These are phyloP conservation scores for Brassica rapa DNA, from an alignment of 345 rosid genomes.

Conservation along the genomic window DNA sequence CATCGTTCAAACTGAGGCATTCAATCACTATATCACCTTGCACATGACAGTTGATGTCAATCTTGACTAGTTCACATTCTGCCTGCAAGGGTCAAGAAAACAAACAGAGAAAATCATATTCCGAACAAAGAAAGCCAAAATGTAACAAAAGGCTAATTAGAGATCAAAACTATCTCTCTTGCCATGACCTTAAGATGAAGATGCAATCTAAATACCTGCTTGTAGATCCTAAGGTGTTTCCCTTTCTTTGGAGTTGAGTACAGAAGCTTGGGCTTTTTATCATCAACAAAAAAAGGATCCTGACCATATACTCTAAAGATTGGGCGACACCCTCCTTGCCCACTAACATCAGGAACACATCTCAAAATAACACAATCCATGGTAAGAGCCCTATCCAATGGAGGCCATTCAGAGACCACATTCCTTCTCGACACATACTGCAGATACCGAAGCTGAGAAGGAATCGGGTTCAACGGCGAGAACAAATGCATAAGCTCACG, in stretches of 20 bases:
- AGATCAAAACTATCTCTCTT: neutral
- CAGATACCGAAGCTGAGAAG: constrained; percentile 84
- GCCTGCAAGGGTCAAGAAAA: constrained; percentile 48
- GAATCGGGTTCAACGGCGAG: constrained; percentile 80
- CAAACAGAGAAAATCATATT: neutral
- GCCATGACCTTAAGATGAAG: neutral
- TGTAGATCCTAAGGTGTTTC: constrained; percentile 60
- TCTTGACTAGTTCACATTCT: constrained; percentile 81
- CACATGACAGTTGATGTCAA: constrained; percentile 81
- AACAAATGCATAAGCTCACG: constrained; percentile 77
- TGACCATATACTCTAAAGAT: constrained; percentile 84
- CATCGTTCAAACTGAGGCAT: constrained; percentile 76
- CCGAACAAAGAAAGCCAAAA: neutral
- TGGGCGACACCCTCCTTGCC: constrained; percentile 84
- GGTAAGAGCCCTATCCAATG: constrained; percentile 81
- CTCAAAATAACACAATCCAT: constrained; percentile 87
- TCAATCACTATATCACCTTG: constrained; percentile 95
- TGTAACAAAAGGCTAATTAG: too few relatives aligned
- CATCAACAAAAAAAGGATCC: constrained; percentile 67
- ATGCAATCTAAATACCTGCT: constrained; percentile 58
- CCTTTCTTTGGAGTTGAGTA: constrained; percentile 68
- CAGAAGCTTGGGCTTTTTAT: constrained; percentile 57
- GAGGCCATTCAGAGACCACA: constrained; percentile 89
- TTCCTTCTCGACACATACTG: constrained; percentile 93
- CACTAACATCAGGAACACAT: constrained; percentile 68